Evolutionary conservation across 2,329 filamentous ascomycete species (phyloP), one percentile per base, ranked within the genome.

Genomic region (Neofusicoccum sp.): DNA sequence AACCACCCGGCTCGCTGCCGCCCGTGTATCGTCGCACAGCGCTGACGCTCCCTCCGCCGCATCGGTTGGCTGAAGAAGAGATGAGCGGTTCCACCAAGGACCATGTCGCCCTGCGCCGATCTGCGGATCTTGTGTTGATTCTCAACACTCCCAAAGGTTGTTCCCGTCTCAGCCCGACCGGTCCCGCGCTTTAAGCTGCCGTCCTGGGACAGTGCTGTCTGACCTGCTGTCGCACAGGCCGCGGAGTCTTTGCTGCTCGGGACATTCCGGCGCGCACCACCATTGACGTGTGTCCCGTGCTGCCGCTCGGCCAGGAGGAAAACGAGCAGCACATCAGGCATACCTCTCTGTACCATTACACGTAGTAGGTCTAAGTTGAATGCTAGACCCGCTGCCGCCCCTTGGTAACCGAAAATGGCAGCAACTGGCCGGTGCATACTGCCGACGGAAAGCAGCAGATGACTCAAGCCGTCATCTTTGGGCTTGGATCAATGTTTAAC

Each of bases 401-500:
- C 30, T 24, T 51, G 53, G 54, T 68, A 41, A 69, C 43, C 45
- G 36, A 11, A 6, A 24, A 31, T 14, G 40, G 26, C 61, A 78
- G 75, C 64, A 81, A 81, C 65, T 82, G 79, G 79, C 77, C 76
- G 11, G 61, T 64, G 16, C 60, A 58, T 12, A 65, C 68, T 56
- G 28, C 54, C 49, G 61, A 64, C 49, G 68, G 66, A n/a, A 69
- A 68, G 12, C 68, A 65, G 8, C 68, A 68, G 28, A 76, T 69
- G 34, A 78, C 78, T 0, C 82, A 85, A 71, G 83, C 81, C 8
- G 71, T 85, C 2, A 75, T 84, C 31, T 74, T 85, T 38, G 83
- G 83, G 2, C 71, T 86, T 0, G 83, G 83, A 14, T 80, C 76
- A 59, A 83, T 85, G 80, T 85, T 85, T 73, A 85, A 86, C 62